Evolutionary conservation across 2,329 filamentous ascomycete genomes (phyloP).

Genomic region (Pyricularia pennisetigena): DNA sequence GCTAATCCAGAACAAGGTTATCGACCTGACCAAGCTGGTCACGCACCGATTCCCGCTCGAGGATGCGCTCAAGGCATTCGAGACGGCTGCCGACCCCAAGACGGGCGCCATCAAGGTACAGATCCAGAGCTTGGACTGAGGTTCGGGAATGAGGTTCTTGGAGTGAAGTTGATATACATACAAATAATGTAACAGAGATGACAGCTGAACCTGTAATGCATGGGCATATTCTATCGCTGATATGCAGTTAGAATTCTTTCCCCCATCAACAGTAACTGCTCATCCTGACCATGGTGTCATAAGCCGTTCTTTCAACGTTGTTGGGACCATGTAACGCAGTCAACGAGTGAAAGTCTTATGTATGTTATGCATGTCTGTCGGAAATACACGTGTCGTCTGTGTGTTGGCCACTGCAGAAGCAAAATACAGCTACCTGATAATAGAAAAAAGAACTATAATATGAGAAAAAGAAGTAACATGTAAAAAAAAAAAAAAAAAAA

Average conservation of each 20-base stretch:
- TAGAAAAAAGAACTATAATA: neutral
- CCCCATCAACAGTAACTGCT: too few species aligned
- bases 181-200: neutral
- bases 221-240: neutral
- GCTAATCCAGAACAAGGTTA: constrained; percentile 72
- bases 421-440: neutral
- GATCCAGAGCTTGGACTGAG: constrained; percentile 63
- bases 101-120: constrained; percentile 97
- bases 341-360: neutral
- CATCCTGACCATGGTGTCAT: neutral
- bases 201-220: neutral
- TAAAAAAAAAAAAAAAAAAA: neutral
- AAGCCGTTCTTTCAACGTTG: neutral
- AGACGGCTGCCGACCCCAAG: constrained; percentile 77
- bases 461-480: neutral
- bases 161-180: neutral
- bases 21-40: constrained; percentile 73
- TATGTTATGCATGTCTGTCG: neutral
- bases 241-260: neutral
- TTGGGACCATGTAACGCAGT: neutral
- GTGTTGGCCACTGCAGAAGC: neutral
- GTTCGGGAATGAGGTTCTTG: neutral
- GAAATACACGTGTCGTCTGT: neutral
- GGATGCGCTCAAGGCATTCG: constrained; percentile 81
- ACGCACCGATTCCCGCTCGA: constrained; percentile 82